Percentiles rank a stretch among this genome's conserved stretches.
Conservation (phyloP, 441 rosid species). For the Adansonia grandidieri region DNA sequence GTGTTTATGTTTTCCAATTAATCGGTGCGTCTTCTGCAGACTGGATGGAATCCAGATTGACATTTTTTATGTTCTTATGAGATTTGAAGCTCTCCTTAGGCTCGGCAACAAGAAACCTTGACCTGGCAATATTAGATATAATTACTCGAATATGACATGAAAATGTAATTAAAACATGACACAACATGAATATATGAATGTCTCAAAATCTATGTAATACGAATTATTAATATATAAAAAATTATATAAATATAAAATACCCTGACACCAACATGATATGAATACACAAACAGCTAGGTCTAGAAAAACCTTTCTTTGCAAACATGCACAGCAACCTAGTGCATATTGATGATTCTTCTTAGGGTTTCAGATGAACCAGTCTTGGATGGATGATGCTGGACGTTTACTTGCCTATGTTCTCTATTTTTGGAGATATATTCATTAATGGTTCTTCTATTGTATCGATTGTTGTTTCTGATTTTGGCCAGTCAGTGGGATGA, state of each 20-base stretch:
- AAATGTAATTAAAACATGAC: no score
- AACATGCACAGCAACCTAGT: not conserved
- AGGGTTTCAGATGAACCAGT: slow-evolving; percentile 13
- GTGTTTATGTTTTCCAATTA: not conserved
- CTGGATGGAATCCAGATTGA: not conserved
- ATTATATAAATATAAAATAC: no score
- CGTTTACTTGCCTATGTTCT: not conserved
- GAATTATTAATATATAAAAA: no score
- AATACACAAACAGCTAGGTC: no score
- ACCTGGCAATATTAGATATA: no score
- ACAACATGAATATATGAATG: no score
- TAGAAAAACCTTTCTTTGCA: not conserved
- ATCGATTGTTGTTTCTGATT: not conserved
- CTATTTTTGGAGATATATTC: no score
- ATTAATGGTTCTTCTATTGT: slow-evolving; percentile 1
- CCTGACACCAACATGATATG: no score
- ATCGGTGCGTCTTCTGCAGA: not conserved
- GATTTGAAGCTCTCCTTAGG: slow-evolving; percentile 2
- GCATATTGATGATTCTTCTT: slow-evolving; percentile 4
- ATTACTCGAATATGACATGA: no score
- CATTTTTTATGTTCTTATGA: not conserved
- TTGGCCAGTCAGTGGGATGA: not conserved
- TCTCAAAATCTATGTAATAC: no score
- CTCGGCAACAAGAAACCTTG: not conserved
- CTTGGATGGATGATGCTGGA: not conserved